These are phyloP conservation scores for Castanea crenata DNA, from an alignment of 306 rosid genomes.

Conservation along the genomic window DNA sequence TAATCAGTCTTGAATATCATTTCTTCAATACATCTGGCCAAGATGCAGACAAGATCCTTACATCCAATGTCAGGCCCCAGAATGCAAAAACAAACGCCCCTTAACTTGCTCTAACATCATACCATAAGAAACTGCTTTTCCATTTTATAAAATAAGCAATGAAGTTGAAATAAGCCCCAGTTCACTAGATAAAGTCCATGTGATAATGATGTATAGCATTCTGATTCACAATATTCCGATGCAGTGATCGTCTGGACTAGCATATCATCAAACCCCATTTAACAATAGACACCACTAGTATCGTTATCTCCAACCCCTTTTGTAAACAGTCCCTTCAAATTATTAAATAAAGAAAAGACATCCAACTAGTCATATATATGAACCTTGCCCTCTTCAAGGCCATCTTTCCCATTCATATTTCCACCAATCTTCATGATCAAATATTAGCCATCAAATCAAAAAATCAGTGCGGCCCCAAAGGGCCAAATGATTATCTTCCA, in stretches of 20 bases:
- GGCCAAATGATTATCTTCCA: conserved; percentile 43
- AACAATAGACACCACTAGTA: conserved; percentile 23
- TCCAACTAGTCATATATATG: conserved; percentile 17
- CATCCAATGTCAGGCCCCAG: neutral
- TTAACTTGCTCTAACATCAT: conserved; percentile 6
- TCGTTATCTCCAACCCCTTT: conserved; percentile 17
- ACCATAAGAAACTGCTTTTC: conserved; percentile 20
- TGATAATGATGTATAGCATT: conserved; percentile 35
- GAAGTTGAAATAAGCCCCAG: conserved; percentile 5
- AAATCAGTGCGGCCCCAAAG: conserved; percentile 39
- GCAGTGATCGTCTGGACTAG: conserved; percentile 15
- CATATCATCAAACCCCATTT: conserved; percentile 28
- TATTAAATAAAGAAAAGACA: conserved; percentile 15
- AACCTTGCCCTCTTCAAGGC: neutral
- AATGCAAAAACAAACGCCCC: neutral
- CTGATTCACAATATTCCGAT: conserved; percentile 30
- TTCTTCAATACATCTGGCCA: neutral
- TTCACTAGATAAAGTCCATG: conserved; percentile 34
- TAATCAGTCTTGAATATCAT: neutral
- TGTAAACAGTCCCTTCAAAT: conserved; percentile 17
- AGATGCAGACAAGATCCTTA: neutral
- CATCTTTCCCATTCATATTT: neutral
- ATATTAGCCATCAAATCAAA: conserved; percentile 30
- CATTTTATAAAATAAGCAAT: neutral
- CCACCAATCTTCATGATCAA: conserved; percentile 7